These are phyloP conservation scores for Pyronema domesticum DNA, from an alignment of 495 filamentous ascomycete genomes.

Conservation along the genomic window DNA sequence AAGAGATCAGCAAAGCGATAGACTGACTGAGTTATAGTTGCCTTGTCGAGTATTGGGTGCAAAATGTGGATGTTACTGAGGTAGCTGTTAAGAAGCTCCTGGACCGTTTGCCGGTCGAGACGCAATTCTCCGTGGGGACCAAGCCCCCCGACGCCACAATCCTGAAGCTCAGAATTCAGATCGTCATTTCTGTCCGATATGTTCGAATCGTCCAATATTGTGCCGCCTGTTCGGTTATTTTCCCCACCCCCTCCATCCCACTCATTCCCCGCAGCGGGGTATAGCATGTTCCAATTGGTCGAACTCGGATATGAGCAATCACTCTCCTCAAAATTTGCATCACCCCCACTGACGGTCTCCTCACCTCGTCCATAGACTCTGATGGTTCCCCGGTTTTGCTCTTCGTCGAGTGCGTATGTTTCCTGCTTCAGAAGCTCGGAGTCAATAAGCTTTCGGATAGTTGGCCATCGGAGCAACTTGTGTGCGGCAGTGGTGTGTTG, in stretches of 20 bases:
- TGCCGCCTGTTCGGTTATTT: neutral
- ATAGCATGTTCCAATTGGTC: neutral
- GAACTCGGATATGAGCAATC: neutral
- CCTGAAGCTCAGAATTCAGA: neutral
- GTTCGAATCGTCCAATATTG: neutral
- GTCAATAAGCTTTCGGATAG: slow-evolving; percentile 34
- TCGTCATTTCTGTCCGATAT: neutral
- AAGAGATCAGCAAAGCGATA: slow-evolving; percentile 32
- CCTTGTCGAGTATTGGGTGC: slow-evolving; percentile 65
- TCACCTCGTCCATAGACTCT: slow-evolving; percentile 66
- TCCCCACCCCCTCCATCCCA: slow-evolving; percentile 21
- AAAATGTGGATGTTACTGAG: slow-evolving; percentile 66
- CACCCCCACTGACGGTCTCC: slow-evolving; percentile 33
- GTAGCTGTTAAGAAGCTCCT: slow-evolving; percentile 50
- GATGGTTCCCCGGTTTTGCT: slow-evolving; percentile 58
- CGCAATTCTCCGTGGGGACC: slow-evolving; percentile 36
- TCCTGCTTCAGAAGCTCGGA: slow-evolving; percentile 23
- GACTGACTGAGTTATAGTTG: slow-evolving; percentile 32
- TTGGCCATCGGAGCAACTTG: slow-evolving; percentile 45
- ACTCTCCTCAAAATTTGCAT: slow-evolving; percentile 1
- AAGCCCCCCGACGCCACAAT: neutral
- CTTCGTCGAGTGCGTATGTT: slow-evolving; percentile 41
- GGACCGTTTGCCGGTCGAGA: slow-evolving; percentile 43
- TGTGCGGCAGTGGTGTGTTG: slow-evolving; percentile 57
- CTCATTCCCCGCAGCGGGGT: slow-evolving; percentile 5